These are phyloP conservation scores for Solanum bulbocastanum DNA, from an alignment of 257 asterid genomes.

Conservation along the genomic window DNA sequence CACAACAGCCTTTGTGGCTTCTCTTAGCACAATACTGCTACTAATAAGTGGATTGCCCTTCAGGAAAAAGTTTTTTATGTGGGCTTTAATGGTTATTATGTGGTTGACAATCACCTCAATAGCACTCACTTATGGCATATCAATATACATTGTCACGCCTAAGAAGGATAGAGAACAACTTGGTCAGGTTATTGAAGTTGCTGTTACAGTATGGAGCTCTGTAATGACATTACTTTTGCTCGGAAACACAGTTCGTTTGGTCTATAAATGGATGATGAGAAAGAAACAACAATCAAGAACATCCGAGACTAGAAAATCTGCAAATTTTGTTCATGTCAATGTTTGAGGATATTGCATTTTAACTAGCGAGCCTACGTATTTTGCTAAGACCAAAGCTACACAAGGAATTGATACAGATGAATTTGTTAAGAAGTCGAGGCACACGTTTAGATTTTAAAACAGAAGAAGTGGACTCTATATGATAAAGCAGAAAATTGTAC, in stretches of 20 bases:
- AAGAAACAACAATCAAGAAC: background rate
- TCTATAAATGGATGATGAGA: background rate
- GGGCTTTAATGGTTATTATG: constrained; percentile 21
- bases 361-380: background rate
- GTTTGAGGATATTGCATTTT: background rate
- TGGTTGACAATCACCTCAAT: constrained; percentile 20
- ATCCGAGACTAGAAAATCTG: background rate
- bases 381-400: background rate
- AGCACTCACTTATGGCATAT: background rate
- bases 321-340: background rate
- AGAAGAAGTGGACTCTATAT: too few species aligned
- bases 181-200: background rate
- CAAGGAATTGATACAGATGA: too few species aligned
- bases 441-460: too few species aligned
- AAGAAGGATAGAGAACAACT: background rate
- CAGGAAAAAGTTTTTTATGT: constrained; percentile 3
- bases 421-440: too few species aligned
- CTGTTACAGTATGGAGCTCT: constrained; percentile 17
- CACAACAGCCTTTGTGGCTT: constrained; percentile 21
- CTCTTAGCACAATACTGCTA: constrained; percentile 25
- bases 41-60: constrained; percentile 20
- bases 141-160: background rate
- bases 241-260: constrained; percentile 17
- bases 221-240: constrained; percentile 14
- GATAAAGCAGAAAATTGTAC: too few species aligned